These are phyloP conservation scores for Nigrospora oryzae DNA, from an alignment of 2,329 filamentous ascomycete genomes.

Conservation along the genomic window DNA sequence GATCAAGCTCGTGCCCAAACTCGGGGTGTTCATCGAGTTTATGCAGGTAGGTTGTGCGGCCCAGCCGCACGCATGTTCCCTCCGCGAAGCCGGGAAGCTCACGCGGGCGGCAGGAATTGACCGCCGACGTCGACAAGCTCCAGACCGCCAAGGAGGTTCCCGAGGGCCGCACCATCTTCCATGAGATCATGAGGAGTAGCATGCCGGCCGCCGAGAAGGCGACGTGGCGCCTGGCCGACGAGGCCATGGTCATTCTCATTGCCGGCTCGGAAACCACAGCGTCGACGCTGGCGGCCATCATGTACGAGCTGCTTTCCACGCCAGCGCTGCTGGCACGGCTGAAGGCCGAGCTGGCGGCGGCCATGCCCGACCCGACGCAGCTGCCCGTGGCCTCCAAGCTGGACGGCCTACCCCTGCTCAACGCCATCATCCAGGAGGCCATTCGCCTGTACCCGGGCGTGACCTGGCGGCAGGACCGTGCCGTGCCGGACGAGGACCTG, in stretches of 20 bases:
- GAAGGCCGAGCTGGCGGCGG: constrained; percentile 10
- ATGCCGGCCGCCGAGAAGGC: constrained; percentile 11
- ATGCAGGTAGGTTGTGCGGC: constrained; percentile 5
- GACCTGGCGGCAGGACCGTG: constrained; percentile 19
- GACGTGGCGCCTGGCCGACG: constrained; percentile 8
- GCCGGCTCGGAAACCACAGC: constrained; percentile 12
- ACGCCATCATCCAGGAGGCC: constrained; percentile 22
- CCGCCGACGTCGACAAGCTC: constrained; percentile 9
- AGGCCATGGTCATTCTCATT: constrained; percentile 9
- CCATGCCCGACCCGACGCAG: constrained; percentile 8
- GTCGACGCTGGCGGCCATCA: constrained; percentile 9
- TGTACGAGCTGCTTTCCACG: constrained; percentile 10
- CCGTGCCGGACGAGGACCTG: constrained; percentile 18
- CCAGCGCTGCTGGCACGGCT: constrained; percentile 6
- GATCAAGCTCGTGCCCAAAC: constrained; percentile 7
- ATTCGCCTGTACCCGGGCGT: constrained; percentile 29
- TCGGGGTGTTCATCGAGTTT: constrained; percentile 7
- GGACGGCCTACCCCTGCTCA: constrained; percentile 21
- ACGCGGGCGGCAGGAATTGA: constrained; percentile 4
- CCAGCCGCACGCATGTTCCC: neutral
- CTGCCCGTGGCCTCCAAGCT: constrained; percentile 13
- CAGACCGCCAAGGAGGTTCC: constrained; percentile 11
- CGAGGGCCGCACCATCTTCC: constrained; percentile 15
- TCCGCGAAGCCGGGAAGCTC: neutral
- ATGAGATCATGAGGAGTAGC: constrained; percentile 12